Evolutionary conservation across 441 rosid species (phyloP), one percentile per base, ranked within the genome.

Genomic region (Pelargonium myrrhifolium): DNA sequence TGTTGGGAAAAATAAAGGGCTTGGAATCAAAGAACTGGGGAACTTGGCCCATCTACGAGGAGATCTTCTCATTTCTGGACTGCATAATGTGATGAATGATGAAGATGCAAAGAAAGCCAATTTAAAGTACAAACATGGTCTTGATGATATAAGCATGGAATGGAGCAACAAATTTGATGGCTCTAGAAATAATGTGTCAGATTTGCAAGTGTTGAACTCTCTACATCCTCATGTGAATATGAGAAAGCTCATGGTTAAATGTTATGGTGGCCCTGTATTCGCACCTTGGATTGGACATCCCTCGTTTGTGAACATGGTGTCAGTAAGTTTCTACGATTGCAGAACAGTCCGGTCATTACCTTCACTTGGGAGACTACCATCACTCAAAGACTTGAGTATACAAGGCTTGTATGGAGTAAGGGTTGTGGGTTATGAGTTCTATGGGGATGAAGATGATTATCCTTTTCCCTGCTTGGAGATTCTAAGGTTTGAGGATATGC

Each of bases 321-420:
- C 2, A 0, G 31, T 73, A n/a, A 14, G 1, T n/a, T 45, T 77
- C 8, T 0, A 28, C 9, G 20, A 20, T 39, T 66, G 74, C 14
- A 2, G 28, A 6, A 64, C 9, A 9, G 6, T 37, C n/a, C 28
- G n/a, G 18, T 40, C 63, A 17, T 62, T 78, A 43, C 78, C 75
- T 15, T 51, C 76, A 35, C 76, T 78, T 7, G 81, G 81, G 59
- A 35, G 12, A 6, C 69, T 78, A 24, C 78, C 76, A 1, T 61
- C 31, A 6, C 73, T 77, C 14, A 64, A 68, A 65, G 63, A 39
- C 17, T 20, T 67, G 49, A 7, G 11, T 20, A 65, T 69, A 15
- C 47, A 58, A 22, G n/a, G 66, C 22, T 65, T 74, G 66, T 9
- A 9, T 69, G 45, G 26, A 14, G 62, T 68, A 21, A 5, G 55